These are phyloP conservation scores for Pseudogymnoascus sp. DNA, from an alignment of 2,329 filamentous ascomycete species.

Conservation along the genomic window DNA sequence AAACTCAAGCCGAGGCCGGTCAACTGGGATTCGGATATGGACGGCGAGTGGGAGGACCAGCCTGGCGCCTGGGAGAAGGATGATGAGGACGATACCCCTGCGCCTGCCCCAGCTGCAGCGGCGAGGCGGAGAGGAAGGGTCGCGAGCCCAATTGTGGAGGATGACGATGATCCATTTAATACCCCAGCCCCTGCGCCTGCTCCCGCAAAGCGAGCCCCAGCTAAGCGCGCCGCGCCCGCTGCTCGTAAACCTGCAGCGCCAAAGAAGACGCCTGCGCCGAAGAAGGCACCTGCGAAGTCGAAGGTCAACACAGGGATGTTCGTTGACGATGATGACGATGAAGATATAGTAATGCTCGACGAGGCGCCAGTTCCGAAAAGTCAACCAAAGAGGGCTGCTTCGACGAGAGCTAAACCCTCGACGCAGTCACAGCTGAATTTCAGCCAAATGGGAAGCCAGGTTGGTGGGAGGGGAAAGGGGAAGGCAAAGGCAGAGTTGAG, in stretches of 20 bases:
- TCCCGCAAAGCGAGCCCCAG: slow-evolving; percentile 35
- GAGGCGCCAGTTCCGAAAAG: slow-evolving; percentile 37
- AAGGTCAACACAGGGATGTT: slow-evolving; percentile 35
- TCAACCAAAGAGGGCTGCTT: slow-evolving; percentile 25
- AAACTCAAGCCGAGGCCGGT: slow-evolving; percentile 70
- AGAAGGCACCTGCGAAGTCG: slow-evolving; percentile 31
- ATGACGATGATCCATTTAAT: slow-evolving; percentile 46
- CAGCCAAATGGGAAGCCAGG: slow-evolving; percentile 32
- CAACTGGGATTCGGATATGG: slow-evolving; percentile 82
- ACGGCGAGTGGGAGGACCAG: slow-evolving; percentile 80
- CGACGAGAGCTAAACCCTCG: slow-evolving; percentile 27
- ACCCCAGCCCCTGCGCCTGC: slow-evolving; percentile 33
- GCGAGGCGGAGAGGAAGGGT: slow-evolving; percentile 25
- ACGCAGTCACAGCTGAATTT: slow-evolving; percentile 48
- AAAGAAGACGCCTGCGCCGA: slow-evolving; percentile 32
- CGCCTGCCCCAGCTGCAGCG: slow-evolving; percentile 27
- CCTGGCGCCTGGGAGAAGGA: slow-evolving; percentile 54
- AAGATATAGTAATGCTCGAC: slow-evolving; percentile 50
- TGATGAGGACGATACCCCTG: slow-evolving; percentile 41
- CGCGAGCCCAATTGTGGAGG: slow-evolving; percentile 42
- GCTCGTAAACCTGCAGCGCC: slow-evolving; percentile 30
- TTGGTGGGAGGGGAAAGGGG: slow-evolving; percentile 34
- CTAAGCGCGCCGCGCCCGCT: slow-evolving; percentile 34
- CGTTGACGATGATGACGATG: slow-evolving; percentile 41
- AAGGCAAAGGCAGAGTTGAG: slow-evolving; percentile 51